Percentiles rank a stretch among this genome's conserved stretches.
These are phyloP conservation scores for Neurospora crassa DNA, from an alignment of 2,329 filamentous ascomycete species.

Conservation along the genomic window DNA sequence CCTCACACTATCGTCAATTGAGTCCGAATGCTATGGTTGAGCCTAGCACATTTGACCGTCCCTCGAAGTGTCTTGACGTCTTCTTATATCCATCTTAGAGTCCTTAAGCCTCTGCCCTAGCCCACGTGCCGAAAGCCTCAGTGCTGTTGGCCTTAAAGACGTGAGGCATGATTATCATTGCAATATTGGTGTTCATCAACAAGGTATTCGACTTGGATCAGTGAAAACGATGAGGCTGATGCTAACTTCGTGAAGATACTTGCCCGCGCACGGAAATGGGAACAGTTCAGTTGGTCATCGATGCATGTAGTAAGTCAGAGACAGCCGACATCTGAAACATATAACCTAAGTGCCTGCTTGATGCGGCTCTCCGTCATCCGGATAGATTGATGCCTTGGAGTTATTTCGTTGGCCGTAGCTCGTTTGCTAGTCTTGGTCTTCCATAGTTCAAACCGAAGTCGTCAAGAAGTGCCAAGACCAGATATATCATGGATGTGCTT, in stretches of 20 bases:
- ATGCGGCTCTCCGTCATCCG: neutral
- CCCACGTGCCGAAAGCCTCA: neutral
- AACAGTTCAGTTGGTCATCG: neutral
- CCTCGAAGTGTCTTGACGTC: neutral
- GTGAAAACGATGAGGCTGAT: neutral
- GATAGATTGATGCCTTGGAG: neutral
- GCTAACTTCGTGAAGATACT: neutral
- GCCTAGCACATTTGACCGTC: accelerated
- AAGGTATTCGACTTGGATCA: neutral
- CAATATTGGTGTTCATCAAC: neutral
- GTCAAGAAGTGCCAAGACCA: neutral
- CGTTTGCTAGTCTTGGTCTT: neutral
- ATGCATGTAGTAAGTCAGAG: neutral
- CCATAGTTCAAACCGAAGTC: neutral
- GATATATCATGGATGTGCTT: neutral
- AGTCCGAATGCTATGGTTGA: constrained; percentile 29
- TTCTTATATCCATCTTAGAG: neutral
- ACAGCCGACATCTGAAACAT: neutral
- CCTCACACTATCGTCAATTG: constrained; percentile 39
- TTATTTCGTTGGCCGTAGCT: neutral
- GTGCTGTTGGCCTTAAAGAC: neutral
- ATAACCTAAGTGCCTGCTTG: too few species aligned
- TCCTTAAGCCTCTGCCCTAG: neutral
- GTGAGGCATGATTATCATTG: neutral
- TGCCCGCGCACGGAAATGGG: neutral